Evolutionary conservation across 495 filamentous ascomycete genomes (phyloP).

Genomic region (Penicillium robsamsonii): DNA sequence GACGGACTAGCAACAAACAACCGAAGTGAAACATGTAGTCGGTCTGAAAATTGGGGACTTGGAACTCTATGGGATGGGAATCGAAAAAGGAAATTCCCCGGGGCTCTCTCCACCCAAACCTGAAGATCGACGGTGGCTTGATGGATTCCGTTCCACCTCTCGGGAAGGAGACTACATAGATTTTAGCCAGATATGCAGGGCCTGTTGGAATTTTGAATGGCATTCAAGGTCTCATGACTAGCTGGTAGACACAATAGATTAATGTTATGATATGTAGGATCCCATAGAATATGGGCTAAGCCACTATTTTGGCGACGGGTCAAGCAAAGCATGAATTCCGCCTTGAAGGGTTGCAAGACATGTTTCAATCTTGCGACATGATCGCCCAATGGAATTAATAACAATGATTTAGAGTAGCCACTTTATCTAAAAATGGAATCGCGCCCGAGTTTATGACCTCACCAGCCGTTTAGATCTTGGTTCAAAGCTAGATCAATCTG

Average conservation of each 20-base stretch:
- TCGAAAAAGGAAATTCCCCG: neutral
- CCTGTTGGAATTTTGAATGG: neutral
- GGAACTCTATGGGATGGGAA: neutral
- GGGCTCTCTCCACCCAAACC: neutral
- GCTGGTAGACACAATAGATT: neutral
- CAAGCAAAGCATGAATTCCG: neutral
- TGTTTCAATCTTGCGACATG: constrained; percentile 15
- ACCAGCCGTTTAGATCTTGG: no score
- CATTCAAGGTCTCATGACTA: neutral
- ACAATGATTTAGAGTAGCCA: neutral
- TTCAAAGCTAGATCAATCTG: no score
- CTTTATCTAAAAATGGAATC: constrained; percentile 8
- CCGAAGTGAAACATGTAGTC: neutral
- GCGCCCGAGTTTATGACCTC: constrained; percentile 3
- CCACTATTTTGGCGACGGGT: neutral
- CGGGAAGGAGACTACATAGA: neutral
- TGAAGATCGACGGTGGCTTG: constrained; percentile 13
- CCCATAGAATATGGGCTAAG: neutral
- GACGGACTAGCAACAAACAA: neutral
- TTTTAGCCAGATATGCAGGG: neutral
- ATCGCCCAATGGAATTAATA: constrained; percentile 8
- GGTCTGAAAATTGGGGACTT: neutral
- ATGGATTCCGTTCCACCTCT: neutral
- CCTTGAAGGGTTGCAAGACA: constrained; percentile 14
- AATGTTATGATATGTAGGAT: neutral